phyloP scores from a whole-genome alignment of 2,329 filamentous ascomycete genomes.

The Cryphonectria parasitica region DNA sequence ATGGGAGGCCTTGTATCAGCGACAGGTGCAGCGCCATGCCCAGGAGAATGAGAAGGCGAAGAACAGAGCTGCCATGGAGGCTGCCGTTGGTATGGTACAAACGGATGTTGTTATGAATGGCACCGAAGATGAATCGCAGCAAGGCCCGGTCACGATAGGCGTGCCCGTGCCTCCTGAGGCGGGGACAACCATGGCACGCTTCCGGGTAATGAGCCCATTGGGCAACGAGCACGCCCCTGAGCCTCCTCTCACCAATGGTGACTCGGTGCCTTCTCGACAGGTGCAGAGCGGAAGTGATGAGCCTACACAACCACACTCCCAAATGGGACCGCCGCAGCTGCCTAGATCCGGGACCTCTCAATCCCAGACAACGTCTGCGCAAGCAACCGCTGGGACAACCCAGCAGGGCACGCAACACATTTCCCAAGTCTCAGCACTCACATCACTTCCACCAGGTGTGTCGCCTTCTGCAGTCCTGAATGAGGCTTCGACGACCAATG shows the following conservation, averaged over 20 bases:
- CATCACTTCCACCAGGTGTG: slow-evolving; percentile 59
- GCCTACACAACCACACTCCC: slow-evolving; percentile 50
- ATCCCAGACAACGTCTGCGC: slow-evolving; percentile 38
- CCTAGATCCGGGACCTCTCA: slow-evolving; percentile 29
- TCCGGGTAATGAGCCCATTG: slow-evolving; percentile 61
- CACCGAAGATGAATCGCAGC: slow-evolving; percentile 1
- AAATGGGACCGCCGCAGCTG: slow-evolving; percentile 57
- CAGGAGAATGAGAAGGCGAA: slow-evolving; percentile 63
- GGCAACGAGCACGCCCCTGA: slow-evolving; percentile 60
- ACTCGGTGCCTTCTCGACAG: slow-evolving; percentile 51
- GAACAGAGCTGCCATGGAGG: slow-evolving; percentile 67
- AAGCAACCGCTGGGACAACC: slow-evolving; percentile 43
- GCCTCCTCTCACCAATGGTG: slow-evolving; percentile 58
- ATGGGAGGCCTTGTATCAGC: slow-evolving; percentile 61
- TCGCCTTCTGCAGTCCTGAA: slow-evolving; percentile 69
- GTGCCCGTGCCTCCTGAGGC: slow-evolving; percentile 61
- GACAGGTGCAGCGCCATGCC: slow-evolving; percentile 69
- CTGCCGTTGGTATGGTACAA: slow-evolving; percentile 51
- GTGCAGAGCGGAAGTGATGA: slow-evolving; percentile 61
- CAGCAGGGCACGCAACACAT: slow-evolving; percentile 53
- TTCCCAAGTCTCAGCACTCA: slow-evolving; percentile 67
- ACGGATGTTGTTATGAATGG: slow-evolving; percentile 13
- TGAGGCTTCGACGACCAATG: slow-evolving; percentile 93
- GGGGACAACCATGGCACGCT: slow-evolving; percentile 54
- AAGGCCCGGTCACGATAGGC: slow-evolving; percentile 61